Evolutionary conservation across 441 rosid species (phyloP).

Genomic region (Croton setiger): DNA sequence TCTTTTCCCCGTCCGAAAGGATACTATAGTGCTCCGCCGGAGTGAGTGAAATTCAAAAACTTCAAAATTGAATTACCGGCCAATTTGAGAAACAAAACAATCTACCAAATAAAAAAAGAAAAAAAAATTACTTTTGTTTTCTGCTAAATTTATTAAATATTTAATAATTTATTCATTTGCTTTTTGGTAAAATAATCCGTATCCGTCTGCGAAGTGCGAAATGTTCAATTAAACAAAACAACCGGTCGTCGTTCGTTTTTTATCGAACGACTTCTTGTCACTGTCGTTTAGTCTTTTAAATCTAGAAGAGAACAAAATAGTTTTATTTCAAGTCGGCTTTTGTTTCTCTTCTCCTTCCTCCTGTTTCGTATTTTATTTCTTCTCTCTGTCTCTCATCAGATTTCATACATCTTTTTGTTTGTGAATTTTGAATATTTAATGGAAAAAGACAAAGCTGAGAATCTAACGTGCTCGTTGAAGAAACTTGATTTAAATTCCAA

Average conservation of each 20-base stretch:
- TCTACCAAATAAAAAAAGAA: conserved; percentile 14
- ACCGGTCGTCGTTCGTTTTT: not conserved
- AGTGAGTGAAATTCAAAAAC: conserved; percentile 2
- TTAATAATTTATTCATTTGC: too few relatives aligned
- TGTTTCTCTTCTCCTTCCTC: not conserved
- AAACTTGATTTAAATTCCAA: conserved; percentile 45
- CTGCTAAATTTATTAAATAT: too few relatives aligned
- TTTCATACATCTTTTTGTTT: not conserved
- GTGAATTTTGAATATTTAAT: conserved; percentile 25
- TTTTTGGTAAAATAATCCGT: too few relatives aligned
- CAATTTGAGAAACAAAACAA: too few relatives aligned
- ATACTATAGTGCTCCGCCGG: not conserved
- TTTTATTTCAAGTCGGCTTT: not conserved
- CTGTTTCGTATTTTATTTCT: not conserved
- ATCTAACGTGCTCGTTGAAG: conserved; percentile 33
- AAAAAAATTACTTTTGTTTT: too few relatives aligned
- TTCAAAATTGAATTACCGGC: not conserved
- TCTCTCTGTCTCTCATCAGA: not conserved
- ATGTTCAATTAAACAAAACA: too few relatives aligned
- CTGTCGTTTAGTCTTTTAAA: not conserved
- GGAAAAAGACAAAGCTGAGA: conserved; percentile 39
- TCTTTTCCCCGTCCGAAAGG: not conserved
- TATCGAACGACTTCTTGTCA: not conserved
- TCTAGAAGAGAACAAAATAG: too few relatives aligned
- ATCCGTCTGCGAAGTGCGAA: too few relatives aligned